These are phyloP conservation scores for Hypoxylon sp. DNA, from an alignment of 2,329 filamentous ascomycete species.

Conservation along the genomic window DNA sequence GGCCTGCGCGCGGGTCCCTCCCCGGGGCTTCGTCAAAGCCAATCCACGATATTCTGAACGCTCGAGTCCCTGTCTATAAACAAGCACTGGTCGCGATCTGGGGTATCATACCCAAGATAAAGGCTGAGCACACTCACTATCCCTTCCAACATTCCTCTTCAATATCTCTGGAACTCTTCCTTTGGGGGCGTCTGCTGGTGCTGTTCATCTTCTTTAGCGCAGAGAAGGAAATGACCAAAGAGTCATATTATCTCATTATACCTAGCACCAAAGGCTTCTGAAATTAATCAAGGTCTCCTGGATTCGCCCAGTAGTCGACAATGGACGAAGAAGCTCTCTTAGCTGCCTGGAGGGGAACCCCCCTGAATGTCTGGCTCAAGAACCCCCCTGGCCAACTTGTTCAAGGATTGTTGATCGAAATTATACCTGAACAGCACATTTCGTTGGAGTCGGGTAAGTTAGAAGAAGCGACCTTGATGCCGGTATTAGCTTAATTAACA, in stretches of 20 bases:
- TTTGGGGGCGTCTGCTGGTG: neutral
- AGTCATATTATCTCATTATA: neutral
- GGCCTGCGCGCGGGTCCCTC: neutral
- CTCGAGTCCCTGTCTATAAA: constrained; percentile 3
- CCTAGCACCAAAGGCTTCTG: neutral
- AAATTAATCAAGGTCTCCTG: neutral
- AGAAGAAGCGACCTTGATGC: neutral
- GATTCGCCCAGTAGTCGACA: neutral
- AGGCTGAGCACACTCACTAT: neutral
- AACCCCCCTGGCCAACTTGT: constrained; percentile 46
- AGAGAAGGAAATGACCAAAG: neutral
- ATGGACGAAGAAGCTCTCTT: constrained; percentile 32
- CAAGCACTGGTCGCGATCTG: neutral
- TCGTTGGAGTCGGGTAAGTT: constrained; percentile 46
- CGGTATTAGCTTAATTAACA: constrained; percentile 24
- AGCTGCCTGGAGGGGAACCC: constrained; percentile 49
- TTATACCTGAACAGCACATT: constrained; percentile 48
- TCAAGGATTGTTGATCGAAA: constrained; percentile 42
- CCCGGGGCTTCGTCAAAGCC: neutral
- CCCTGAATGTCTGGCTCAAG: constrained; percentile 47
- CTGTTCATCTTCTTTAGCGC: neutral
- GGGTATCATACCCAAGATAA: neutral
- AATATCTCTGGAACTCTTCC: neutral
- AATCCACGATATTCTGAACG: neutral
- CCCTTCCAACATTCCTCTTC: neutral